Conservation (phyloP, 768 basidiomycete genomes). For the Mycena crocata region DNA sequence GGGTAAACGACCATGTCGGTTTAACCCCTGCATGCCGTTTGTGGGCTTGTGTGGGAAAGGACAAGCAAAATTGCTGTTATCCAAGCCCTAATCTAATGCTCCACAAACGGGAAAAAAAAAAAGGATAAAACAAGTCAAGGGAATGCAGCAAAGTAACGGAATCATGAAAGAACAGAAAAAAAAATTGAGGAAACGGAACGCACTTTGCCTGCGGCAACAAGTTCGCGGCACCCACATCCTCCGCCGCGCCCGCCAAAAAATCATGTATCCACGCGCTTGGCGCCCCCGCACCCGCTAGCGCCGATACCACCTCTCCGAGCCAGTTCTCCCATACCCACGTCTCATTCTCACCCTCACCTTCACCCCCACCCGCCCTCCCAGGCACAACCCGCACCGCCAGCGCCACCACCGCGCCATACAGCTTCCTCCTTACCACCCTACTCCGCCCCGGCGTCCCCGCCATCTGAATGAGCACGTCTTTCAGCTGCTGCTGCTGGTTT, state of each 20-base stretch:
- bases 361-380: slow-evolving; percentile 30
- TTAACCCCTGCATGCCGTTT: too few relatives aligned
- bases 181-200: not conserved
- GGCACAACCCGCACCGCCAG: slow-evolving; percentile 21
- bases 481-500: slow-evolving; percentile 9
- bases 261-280: slow-evolving; percentile 73
- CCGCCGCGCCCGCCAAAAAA: slow-evolving; percentile 85
- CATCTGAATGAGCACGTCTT: slow-evolving; percentile 55
- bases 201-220: slow-evolving; percentile 72
- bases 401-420: slow-evolving; percentile 25
- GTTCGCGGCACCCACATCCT: slow-evolving; percentile 84
- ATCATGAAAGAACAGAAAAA: not conserved
- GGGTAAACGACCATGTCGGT: too few relatives aligned
- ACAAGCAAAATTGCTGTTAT: too few relatives aligned
- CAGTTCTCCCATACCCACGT: slow-evolving; percentile 91
- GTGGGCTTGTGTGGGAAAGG: too few relatives aligned
- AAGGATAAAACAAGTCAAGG: too few relatives aligned
- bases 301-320: slow-evolving; percentile 72
- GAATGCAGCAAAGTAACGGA: not conserved
- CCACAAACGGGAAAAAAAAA: too few relatives aligned
- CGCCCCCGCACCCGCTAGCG: slow-evolving; percentile 70
- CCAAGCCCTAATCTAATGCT: too few relatives aligned
- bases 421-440: slow-evolving; percentile 27
- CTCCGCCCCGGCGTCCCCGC: slow-evolving; percentile 65
- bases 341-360: slow-evolving; percentile 56